Evolutionary conservation across 2,329 filamentous ascomycete species (phyloP), one percentile per base, ranked within the genome.

Genomic region (Didymellaceae sp.): DNA sequence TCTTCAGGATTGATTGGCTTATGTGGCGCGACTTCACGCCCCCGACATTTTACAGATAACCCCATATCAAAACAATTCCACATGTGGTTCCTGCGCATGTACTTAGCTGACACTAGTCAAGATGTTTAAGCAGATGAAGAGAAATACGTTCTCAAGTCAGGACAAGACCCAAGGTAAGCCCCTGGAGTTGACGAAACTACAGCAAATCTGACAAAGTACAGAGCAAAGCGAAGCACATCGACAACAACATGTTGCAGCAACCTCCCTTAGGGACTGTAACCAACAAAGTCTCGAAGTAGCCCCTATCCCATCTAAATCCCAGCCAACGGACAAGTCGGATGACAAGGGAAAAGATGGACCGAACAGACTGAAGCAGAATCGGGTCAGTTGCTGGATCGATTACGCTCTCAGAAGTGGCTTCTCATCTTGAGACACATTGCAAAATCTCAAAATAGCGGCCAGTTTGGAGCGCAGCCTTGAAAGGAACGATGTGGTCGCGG

Each of bases 301-400:
- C n/a, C n/a, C n/a, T n/a, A n/a, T n/a, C n/a, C n/a, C n/a, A n/a
- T n/a, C n/a, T n/a, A 16, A 9, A 6, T 33, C 34, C 7, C 17
- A 11, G 28, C 18, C 21, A 6, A 46, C 38, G 16, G 26, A 32
- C 5, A 13, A 11, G 4, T 18, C 26, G 8, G 13, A 33, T 6
- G 5, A 21, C 4, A 33, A 25, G 8, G 16, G 25, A 6, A 26
- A 9, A 26, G 25, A 31, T 17, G 43, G 43, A 2, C 43, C 20
- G 3, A 26, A 46, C 6, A 25, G 26, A 6, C 21, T 26, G 18
- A 46, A 21, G 11, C n/a, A 46, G 21, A 22, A 16, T 10, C 31
- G 11, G 16, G 8, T 33, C 17, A 33, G 20, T 21, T 34, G 43
- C 22, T 46, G 43, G 43, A 46, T 46, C 6, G 26, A 39, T 25